Base-by-base conservation (phyloP, 768 basidiomycete species). In the Amanita rubescens region DNA sequence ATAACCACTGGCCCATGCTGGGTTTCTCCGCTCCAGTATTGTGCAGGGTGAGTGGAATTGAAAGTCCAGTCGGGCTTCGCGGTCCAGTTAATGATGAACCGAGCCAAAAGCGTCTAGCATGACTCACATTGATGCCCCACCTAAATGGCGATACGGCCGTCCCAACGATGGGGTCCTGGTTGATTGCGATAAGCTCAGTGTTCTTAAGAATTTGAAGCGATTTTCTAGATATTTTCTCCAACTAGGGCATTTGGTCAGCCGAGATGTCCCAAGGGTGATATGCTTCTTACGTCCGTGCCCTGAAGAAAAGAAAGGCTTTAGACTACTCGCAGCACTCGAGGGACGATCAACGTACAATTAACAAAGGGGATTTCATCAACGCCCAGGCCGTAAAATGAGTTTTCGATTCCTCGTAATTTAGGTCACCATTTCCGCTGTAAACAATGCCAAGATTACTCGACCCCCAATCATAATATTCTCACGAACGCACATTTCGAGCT, bases 381-480 rank as follows among this genome's bases (percentile, higher is more conserved):
- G 82, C 82, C 84, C 85, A 86, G 0, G 80, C 82, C 0, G 84
- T 85, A 62, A 85, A 87, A 62, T 87, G 84, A 2, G 82, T 74
- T 63, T 85, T 85, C 22, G 75, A 66, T 66, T 87, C 84, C 12
- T 86, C 82, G 60, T 72, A 76, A 0, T 78, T 77, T 42, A 85
- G 68, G 30, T 76, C 68, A 12, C 81, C 83, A 54, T 86, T 85
- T 19, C 85, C 84, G 22, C 82, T 84, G 60, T 12, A 30, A 30
- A 30, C 17, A 22, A 19, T 44, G 15, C 19, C 15, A 46, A 54
- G 24, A 17, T 37, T 49, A 27, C 55, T 32, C 11, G 42, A 46
- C 43, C n/a, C 30, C 49, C 56, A 20, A 33, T n/a, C 45, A 24
- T 34, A 49, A 34, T 34, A 17, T 24, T 50, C 24, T n/a, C 37